Percentiles rank a stretch among this genome's conserved stretches.
These are phyloP conservation scores for Plectranthus barbatus DNA, from an alignment of 257 asterid genomes.

Conservation along the genomic window DNA sequence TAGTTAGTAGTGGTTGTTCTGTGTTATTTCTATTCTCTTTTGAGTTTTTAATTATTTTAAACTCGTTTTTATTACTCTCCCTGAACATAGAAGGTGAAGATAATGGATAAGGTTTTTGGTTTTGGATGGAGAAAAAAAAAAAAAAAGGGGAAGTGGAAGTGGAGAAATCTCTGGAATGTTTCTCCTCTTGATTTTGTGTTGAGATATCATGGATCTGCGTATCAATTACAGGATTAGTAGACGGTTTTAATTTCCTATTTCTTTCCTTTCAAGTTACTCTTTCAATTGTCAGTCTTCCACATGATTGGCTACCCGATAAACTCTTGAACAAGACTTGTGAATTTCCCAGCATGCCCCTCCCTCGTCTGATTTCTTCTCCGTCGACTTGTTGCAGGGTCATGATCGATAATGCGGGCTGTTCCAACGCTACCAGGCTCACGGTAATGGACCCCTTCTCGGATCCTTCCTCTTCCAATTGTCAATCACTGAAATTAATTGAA, in stretches of 20 bases:
- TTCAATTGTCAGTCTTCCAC: conserved; percentile 10
- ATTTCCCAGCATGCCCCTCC: conserved; percentile 9
- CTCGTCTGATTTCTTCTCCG: conserved; percentile 25
- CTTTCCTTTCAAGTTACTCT: conserved; percentile 32
- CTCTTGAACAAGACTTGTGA: not conserved
- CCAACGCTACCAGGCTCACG: conserved; percentile 85
- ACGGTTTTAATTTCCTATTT: conserved; percentile 15
- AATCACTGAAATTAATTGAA: not conserved
- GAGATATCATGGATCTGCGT: not conserved
- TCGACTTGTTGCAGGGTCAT: conserved; percentile 59
- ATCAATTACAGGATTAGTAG: not conserved
- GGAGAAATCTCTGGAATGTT: not conserved
- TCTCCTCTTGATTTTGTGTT: not conserved
- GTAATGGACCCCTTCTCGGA: conserved; percentile 23
- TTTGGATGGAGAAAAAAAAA: not conserved
- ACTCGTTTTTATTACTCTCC: not conserved
- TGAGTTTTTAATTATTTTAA: not conserved
- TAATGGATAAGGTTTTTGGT: too few relatives aligned
- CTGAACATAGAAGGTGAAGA: not conserved
- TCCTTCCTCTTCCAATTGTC: not conserved
- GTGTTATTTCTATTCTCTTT: not conserved
- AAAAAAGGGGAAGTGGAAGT: too few relatives aligned
- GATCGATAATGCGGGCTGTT: conserved; percentile 89
- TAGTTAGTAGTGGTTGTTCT: not conserved
- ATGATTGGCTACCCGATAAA: not conserved